Percentiles rank a stretch among this genome's conserved stretches.
These are phyloP conservation scores for Kodamaea fukazawae DNA, from an alignment of 805 yeast species.

Conservation along the genomic window DNA sequence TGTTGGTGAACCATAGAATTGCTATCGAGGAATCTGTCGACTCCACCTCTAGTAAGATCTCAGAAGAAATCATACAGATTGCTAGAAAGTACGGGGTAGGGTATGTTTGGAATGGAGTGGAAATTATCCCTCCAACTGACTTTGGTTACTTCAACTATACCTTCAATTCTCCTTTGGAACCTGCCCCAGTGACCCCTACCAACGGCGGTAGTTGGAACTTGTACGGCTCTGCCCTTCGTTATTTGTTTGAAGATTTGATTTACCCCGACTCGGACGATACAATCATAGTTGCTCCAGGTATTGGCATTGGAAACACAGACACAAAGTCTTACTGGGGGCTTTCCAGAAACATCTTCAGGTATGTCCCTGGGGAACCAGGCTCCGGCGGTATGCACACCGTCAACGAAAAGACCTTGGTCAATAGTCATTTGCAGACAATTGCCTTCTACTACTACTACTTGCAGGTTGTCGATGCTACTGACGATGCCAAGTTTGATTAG, in stretches of 20 bases:
- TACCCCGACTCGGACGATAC: slow-evolving; percentile 22
- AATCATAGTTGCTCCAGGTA: slow-evolving; percentile 32
- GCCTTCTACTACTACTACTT: slow-evolving; percentile 41
- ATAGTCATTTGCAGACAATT: slow-evolving; percentile 32
- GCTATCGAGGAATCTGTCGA: slow-evolving; percentile 43
- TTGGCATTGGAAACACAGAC: slow-evolving; percentile 41
- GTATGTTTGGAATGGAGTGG: slow-evolving; percentile 25
- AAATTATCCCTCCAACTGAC: slow-evolving; percentile 19
- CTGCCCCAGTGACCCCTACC: slow-evolving; percentile 39
- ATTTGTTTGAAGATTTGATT: slow-evolving; percentile 36
- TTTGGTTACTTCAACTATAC: slow-evolving; percentile 34
- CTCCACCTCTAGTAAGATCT: slow-evolving; percentile 30
- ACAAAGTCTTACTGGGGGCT: slow-evolving; percentile 42
- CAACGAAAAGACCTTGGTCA: slow-evolving; percentile 30
- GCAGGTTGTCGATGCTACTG: slow-evolving; percentile 24
- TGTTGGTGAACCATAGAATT: slow-evolving; percentile 45
- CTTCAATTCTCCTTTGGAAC: slow-evolving; percentile 27
- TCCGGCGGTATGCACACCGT: slow-evolving; percentile 31
- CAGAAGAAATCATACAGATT: slow-evolving; percentile 26
- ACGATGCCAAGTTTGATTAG: slow-evolving; percentile 13
- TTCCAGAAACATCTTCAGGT: slow-evolving; percentile 37
- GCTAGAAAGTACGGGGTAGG: slow-evolving; percentile 41
- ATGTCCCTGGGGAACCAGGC: slow-evolving; percentile 24
- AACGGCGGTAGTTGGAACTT: slow-evolving; percentile 32
- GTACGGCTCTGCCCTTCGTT: slow-evolving; percentile 37